Evolutionary conservation across 345 rosid genomes (phyloP).

Genomic region (Brassica juncea): DNA sequence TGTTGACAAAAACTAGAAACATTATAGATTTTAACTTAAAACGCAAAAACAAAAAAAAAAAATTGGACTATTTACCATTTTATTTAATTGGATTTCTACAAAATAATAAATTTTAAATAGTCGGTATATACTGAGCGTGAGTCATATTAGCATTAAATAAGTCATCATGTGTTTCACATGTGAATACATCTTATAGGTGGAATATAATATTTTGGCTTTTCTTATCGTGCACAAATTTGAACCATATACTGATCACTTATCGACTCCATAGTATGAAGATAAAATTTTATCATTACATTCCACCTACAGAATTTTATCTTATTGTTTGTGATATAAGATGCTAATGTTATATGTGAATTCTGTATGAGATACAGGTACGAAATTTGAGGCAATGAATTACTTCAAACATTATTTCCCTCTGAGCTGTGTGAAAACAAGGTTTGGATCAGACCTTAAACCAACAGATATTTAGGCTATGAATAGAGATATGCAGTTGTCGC

Average conservation of each 20-base stretch:
- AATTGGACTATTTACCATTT: background rate
- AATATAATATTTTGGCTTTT: background rate
- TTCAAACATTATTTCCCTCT: background rate
- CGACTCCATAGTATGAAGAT: background rate
- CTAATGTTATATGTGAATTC: conserved; percentile 4
- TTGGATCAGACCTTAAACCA: conserved; percentile 4
- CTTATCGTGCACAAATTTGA: conserved; percentile 4
- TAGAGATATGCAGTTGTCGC: background rate
- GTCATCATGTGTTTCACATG: conserved; percentile 35
- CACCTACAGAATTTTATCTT: too few relatives aligned
- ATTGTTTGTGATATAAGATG: background rate
- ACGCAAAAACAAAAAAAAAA: background rate
- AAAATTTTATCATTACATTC: background rate
- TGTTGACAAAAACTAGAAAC: background rate
- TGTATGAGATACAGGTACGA: background rate
- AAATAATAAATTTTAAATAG: background rate
- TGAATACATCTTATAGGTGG: conserved; percentile 10
- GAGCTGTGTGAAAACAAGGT: background rate
- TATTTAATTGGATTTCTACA: background rate
- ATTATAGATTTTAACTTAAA: background rate
- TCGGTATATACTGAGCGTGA: background rate
- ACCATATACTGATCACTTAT: conserved; percentile 11
- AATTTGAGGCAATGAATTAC: background rate
- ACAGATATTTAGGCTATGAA: background rate
- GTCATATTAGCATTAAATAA: background rate